Base-by-base conservation (phyloP, 2,329 filamentous ascomycete species). In the Fulvia fulva region DNA sequence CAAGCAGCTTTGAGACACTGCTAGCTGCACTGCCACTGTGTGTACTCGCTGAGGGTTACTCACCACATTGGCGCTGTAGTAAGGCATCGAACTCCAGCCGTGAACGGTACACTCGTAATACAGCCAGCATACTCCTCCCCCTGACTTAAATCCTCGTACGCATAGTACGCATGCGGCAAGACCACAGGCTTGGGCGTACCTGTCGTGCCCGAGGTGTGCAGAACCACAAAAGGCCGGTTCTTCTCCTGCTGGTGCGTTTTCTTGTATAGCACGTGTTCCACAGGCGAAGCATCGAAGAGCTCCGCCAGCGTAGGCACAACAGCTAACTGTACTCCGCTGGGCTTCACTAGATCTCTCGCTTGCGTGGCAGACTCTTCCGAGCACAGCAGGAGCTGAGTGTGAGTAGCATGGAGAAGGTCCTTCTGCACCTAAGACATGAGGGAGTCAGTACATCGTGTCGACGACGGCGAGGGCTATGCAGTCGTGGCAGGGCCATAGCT, bases 171-270 rank as follows among this genome's bases (percentile, higher is more conserved):
- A 52, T 63, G 60, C 25, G 50, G 45, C 43, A 60, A 43, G 21
- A 41, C 34, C 26, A 64, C 45, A 5, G 59, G 59, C 43, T 64
- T 64, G 3, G 62, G 62, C 7, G 55, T 23, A 3, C 62, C 62
- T n/a, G 62, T 64, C 22, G 37, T 58, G 7, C 62, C 59, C 8
- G 57, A 57, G 8, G 61, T 61, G 25, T 63, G 61, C 14, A 62
- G 37, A 2, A 46, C 51, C 11, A 63, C 58, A 4, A 63, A 32
- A 30, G 60, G 60, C 23, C 56, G 55, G n/a, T 26, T 9, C 41
- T 45, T 41, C 19, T 37, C 37, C 50, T 55, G 22, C 8, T 25
- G 21, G 21, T 47, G 25, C 21, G 11, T 47, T 21, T 47, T 23
- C 21, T 26, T 21, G 19, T 47, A 12, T 23, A 11, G 25, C 11